These are phyloP conservation scores for Leptographium lundbergii DNA, from an alignment of 2,329 filamentous ascomycete genomes.

Conservation along the genomic window DNA sequence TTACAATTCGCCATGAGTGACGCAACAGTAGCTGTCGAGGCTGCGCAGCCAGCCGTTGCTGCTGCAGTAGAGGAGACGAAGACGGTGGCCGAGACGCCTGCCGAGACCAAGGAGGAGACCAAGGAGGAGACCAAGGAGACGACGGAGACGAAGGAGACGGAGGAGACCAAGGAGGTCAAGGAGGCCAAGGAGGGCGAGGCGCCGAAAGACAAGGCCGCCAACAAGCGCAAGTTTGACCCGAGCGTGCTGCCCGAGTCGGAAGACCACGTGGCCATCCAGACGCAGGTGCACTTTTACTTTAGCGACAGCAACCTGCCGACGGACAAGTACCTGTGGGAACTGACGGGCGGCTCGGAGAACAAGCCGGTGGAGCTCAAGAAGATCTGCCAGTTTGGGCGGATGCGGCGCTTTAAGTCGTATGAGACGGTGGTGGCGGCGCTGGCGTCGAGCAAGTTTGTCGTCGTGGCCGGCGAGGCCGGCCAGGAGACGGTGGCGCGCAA, in stretches of 20 bases:
- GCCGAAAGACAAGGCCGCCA: slow-evolving; percentile 16
- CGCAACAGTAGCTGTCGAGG: slow-evolving; percentile 12
- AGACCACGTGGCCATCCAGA: slow-evolving; percentile 70
- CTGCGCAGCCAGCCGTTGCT: slow-evolving; percentile 12
- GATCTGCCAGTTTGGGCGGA: slow-evolving; percentile 83
- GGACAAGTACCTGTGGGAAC: slow-evolving; percentile 76
- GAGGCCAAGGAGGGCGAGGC: slow-evolving; percentile 15
- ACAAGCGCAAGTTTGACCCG: slow-evolving; percentile 61
- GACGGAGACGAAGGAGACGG: slow-evolving; percentile 15
- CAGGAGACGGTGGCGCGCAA: slow-evolving; percentile 67
- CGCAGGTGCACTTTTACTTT: slow-evolving; percentile 96
- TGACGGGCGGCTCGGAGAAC: slow-evolving; percentile 68
- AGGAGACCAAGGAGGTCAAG: slow-evolving; percentile 13
- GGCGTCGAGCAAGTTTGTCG: slow-evolving; percentile 60
- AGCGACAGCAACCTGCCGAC: slow-evolving; percentile 78
- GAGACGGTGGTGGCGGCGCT: slow-evolving; percentile 72
- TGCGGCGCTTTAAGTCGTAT: slow-evolving; percentile 88
- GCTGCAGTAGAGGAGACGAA: slow-evolving; percentile 17
- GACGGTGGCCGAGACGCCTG: slow-evolving; percentile 17
- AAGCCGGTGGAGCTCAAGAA: slow-evolving; percentile 66
- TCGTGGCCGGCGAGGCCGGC: slow-evolving; percentile 61
- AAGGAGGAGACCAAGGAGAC: slow-evolving; percentile 12
- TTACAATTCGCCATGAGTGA: slow-evolving; percentile 13
- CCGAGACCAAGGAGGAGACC: slow-evolving; percentile 12
- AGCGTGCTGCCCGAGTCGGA: slow-evolving; percentile 55